Percentiles rank a stretch among this genome's conserved stretches.
These are phyloP conservation scores for Massariosphaeria phaeospora DNA, from an alignment of 495 filamentous ascomycete species.

Conservation along the genomic window DNA sequence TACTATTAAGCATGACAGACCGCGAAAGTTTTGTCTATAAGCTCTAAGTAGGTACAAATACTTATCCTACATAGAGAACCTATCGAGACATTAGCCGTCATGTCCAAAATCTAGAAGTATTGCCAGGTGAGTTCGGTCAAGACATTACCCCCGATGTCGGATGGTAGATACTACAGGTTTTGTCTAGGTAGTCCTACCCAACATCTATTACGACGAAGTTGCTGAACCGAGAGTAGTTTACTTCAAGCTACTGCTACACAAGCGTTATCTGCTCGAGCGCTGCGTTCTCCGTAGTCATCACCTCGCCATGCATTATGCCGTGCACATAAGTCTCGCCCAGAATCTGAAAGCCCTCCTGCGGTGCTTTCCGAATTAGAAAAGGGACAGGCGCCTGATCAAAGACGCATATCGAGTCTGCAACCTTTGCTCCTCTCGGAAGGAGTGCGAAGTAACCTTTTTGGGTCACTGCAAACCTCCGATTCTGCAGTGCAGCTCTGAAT, in stretches of 20 bases:
- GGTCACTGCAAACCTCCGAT: conserved; percentile 8
- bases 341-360: neutral
- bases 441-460: neutral
- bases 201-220: too few species aligned
- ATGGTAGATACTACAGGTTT: too few species aligned
- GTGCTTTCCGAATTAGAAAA: neutral
- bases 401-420: neutral
- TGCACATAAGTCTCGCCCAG: conserved; percentile 8
- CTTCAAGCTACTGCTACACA: neutral
- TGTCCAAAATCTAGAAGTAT: too few species aligned
- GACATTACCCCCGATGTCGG: too few species aligned
- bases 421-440: neutral
- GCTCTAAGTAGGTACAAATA: too few species aligned
- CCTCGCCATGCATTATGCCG: conserved; percentile 9
- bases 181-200: too few species aligned
- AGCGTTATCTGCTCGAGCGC: neutral
- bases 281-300: neutral
- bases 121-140: too few species aligned
- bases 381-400: neutral
- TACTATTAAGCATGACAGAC: too few species aligned
- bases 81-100: too few species aligned
- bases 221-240: too few species aligned
- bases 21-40: too few species aligned
- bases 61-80: too few species aligned
- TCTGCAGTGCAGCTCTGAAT: neutral